phyloP scores from a whole-genome alignment of 176 grass and related monocot species.

The Lolium rigidum region DNA sequence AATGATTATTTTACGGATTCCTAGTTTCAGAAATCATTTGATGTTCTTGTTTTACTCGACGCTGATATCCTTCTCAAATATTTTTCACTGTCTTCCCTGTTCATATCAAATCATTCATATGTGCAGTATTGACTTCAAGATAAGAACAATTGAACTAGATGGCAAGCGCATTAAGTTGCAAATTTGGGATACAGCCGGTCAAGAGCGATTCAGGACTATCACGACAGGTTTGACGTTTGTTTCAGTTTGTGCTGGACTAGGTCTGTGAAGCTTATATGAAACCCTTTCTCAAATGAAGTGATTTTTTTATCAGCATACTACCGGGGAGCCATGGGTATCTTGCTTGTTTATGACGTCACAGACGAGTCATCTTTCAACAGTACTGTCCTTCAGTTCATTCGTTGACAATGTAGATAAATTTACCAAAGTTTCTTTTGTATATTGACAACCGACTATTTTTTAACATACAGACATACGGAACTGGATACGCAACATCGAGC shows the following conservation, averaged over 20 bases:
- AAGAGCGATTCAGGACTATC: conserved; percentile 82
- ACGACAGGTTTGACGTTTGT: conserved; percentile 58
- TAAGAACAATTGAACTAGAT: conserved; percentile 78
- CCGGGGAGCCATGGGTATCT: conserved; percentile 83
- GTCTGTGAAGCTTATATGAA: conserved; percentile 23
- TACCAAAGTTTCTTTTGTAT: conserved; percentile 21
- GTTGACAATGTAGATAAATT: not conserved
- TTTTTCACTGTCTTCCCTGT: not conserved
- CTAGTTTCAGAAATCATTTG: conserved; percentile 5
- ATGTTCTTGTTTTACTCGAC: not conserved
- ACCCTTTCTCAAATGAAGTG: conserved; percentile 19
- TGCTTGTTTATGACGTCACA: conserved; percentile 83
- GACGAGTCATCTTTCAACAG: conserved; percentile 90
- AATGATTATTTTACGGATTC: conserved; percentile 1
- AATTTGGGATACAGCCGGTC: conserved; percentile 85
- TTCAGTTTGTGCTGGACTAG: not conserved
- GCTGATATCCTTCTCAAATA: not conserved
- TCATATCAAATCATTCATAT: conserved; percentile 23
- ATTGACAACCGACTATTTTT: conserved; percentile 33
- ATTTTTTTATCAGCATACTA: conserved; percentile 65
- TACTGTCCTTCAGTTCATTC: conserved; percentile 42
- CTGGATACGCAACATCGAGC: conserved; percentile 83
- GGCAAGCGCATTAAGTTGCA: conserved; percentile 72
- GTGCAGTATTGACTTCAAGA: conserved; percentile 77
- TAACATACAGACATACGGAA: conserved; percentile 67